Evolutionary conservation across 345 rosid species (phyloP), one percentile per base, ranked within the genome.

Genomic region (Dovyalis caffra): DNA sequence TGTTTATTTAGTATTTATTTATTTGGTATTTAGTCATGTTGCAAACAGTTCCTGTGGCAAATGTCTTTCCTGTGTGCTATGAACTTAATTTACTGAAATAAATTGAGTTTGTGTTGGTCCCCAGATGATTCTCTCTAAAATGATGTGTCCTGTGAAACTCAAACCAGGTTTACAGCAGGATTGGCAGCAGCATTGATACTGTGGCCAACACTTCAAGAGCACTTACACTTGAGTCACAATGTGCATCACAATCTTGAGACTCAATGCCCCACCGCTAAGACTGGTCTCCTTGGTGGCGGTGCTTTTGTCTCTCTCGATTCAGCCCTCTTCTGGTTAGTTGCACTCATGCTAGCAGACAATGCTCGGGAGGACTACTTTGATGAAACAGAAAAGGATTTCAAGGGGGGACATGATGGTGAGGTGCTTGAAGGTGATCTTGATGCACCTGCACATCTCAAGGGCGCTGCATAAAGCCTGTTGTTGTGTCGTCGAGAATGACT

Each of bases 271-370:
- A 91, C 98, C 1, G 98, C 98, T 20, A 93, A 91, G 81, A 88
- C 97, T n/a, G 97, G 97, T 56, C 85, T 91, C 66, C 87, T 93
- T 7, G 97, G 97, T 64, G 98, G 98, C 2, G 93, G 95, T 37
- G 97, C 98, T 9, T 88, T 91, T 77, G 86, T 90, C 26, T 93
- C 97, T 28, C 90, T 91, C 11, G 93, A 91, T 78, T 86, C 97
- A 9, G 80, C 93, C 61, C 90, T 90, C 69, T 89, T 93, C 85
- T 93, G 97, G 97, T 68, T 93, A 65, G 85, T 90, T 40, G 85
- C 97, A 12, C 86, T 93, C 8, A 88, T 93, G 97, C 78, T 93
- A 23, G 95, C 91, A 40, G 87, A 84, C 80, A 93, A 93, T 68
- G 91, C 90, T n/a, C 89, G 98, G 29, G 95, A 93, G 85, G 97